A percentile compares a stretch with the other conserved stretches of the same genome.
These are phyloP conservation scores for Diaporthe sp. DNA, from an alignment of 2,329 filamentous ascomycete species.

Conservation along the genomic window DNA sequence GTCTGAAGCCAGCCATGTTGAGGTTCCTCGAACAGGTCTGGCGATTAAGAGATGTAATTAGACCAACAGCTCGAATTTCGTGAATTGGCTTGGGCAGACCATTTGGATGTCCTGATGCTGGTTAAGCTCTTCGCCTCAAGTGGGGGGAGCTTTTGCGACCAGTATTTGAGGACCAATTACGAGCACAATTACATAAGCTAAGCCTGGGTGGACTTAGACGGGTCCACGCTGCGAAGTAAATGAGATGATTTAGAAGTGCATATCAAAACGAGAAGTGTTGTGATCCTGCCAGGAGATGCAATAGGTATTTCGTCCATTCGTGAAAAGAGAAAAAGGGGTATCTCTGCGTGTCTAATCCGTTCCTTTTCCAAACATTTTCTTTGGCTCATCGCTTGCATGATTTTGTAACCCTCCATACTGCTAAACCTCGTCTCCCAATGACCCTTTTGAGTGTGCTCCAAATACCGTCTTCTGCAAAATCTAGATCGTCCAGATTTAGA, in stretches of 20 bases:
- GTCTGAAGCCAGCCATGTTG: conserved; percentile 84
- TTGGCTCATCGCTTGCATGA: conserved; percentile 56
- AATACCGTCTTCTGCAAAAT: conserved; percentile 82
- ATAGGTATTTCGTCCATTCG: conserved; percentile 6
- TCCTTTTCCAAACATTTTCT: conserved; percentile 26
- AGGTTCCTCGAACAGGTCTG: not conserved
- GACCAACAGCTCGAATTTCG: not conserved
- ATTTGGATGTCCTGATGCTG: not conserved
- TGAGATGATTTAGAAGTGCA: not conserved
- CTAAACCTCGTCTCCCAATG: conserved; percentile 72
- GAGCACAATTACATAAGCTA: conserved; percentile 35
- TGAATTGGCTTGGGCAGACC: not conserved
- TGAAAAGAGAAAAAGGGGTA: conserved; percentile 34
- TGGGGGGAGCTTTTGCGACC: conserved; percentile 1
- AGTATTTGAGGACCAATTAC: conserved; percentile 15
- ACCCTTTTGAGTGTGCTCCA: conserved; percentile 78
- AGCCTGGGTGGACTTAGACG: not conserved
- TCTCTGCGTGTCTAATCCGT: conserved; percentile 30
- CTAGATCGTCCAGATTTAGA: conserved; percentile 83
- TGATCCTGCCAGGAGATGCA: not conserved
- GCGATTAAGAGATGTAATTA: not conserved
- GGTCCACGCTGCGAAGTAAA: not conserved
- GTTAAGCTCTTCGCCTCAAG: not conserved
- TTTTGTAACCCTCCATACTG: conserved; percentile 75
- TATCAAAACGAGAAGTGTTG: not conserved